Base-by-base conservation (phyloP, 2,329 filamentous ascomycete genomes). In the Xylariaceae sp. region DNA sequence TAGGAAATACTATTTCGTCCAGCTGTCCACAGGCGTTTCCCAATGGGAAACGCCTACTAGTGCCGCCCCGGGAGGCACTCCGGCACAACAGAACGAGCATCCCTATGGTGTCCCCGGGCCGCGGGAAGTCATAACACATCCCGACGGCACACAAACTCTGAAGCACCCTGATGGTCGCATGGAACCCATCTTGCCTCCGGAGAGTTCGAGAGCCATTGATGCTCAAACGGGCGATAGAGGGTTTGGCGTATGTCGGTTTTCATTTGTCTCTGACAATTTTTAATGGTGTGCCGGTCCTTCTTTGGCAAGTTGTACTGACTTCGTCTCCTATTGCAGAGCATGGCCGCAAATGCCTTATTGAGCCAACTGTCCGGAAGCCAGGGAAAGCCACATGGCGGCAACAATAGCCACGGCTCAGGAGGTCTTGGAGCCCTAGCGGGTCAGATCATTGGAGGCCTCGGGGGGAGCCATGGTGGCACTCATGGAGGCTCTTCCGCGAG, bases 21-120 rank as follows among this genome's bases (percentile, higher is more conserved):
- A 85, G 61, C 74, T 86, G 38, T 80, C 78, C 37, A 85, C 81
- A 6, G 82, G 82, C 33, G 70, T 76, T 26, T 84, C 81, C 47
- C 81, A 85, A 62, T 86, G 83, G 82, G 81, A 85, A n/a, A 71
- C 74, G 21, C 82, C 82, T 21, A 85, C 77, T 11, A 69, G 77
- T 42, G 71, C 80, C 34, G 80, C 75, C 6, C 78, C 76, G 15
- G 76, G 78, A 46, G 77, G 67, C 55, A 80, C 75, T 26, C 80
- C 75, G 31, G 73, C 66, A 45, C 71, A 70, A 41, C 67, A 60
- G 37, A 53, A 59, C 44, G 76, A 82, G 14, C 79, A 83, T 52
- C 81, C 80, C 4, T 84, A 81, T 60, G 76, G 77, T 42, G 64
- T 69, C 9, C 75, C 73, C 26, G 53, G 53, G 36, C 67, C 63